Conservation (phyloP, 164 flowering plant species). For the Sextonia rubra region DNA sequence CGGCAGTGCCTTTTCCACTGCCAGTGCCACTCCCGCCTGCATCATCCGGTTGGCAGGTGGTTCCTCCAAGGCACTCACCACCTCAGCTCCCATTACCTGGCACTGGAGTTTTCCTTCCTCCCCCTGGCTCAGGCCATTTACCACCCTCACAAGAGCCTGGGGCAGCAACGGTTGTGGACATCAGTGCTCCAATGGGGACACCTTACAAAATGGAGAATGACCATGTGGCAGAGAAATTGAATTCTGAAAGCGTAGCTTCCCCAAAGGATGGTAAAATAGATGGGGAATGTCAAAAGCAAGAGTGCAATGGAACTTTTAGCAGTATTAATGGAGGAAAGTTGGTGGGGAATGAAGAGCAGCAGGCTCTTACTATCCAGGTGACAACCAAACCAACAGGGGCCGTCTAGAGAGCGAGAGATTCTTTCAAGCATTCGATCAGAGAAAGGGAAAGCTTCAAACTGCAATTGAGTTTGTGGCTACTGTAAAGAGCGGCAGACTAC, state of each 20-base stretch:
- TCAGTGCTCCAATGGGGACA: constrained; percentile 21
- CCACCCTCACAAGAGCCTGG: constrained; percentile 24
- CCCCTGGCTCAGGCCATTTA: constrained; percentile 46
- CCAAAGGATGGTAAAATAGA: constrained; percentile 22
- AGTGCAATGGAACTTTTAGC: constrained; percentile 35
- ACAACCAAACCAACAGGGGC: constrained; percentile 27
- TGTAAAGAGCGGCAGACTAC: constrained; percentile 54
- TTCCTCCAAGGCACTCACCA: constrained; percentile 53
- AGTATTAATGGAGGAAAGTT: constrained; percentile 14
- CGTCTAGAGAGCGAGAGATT: constrained; percentile 20
- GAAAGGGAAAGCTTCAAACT: constrained; percentile 6
- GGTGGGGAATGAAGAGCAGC: constrained; percentile 28
- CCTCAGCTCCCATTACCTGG: constrained; percentile 74
- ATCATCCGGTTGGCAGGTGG: constrained; percentile 60
- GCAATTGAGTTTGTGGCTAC: constrained; percentile 42
- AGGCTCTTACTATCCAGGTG: constrained; percentile 16
- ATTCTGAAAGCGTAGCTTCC: constrained; percentile 19
- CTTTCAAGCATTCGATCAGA: constrained; percentile 8
- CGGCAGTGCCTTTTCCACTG: constrained; percentile 54
- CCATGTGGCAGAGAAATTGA: constrained; percentile 23
- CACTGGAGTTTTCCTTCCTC: constrained; percentile 94
- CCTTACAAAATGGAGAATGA: constrained; percentile 30
- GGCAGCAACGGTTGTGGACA: constrained; percentile 21
- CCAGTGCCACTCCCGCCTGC: constrained; percentile 56
- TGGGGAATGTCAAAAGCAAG: constrained; percentile 25